Conservation (phyloP, 352 stramenopile species). For the Globisporangium cystogenes region DNA sequence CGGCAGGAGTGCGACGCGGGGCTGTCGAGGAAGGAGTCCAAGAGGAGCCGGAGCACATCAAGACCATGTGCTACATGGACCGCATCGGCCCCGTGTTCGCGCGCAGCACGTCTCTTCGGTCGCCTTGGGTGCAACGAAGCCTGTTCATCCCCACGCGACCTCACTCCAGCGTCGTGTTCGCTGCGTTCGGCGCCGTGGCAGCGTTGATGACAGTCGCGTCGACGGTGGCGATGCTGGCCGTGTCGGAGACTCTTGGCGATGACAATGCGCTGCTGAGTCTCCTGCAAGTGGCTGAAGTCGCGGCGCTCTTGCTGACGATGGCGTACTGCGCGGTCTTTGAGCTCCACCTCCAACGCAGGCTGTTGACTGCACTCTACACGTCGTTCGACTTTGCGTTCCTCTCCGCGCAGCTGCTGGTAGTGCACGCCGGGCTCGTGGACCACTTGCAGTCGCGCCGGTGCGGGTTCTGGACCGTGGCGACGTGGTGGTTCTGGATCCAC, state of each 20-base stretch:
- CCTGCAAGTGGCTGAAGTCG: background rate
- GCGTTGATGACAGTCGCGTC: background rate
- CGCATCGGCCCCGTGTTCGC: background rate
- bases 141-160: background rate
- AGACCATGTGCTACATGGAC: conserved; percentile 1
- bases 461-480: background rate
- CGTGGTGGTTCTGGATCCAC: conserved; percentile 9
- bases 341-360: conserved; percentile 4
- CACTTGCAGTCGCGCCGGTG: conserved; percentile 9
- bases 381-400: conserved; percentile 16
- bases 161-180: background rate
- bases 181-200: background rate
- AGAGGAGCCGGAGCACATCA: background rate
- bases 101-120: background rate
- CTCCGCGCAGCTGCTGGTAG: conserved; percentile 5
- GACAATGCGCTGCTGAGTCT: background rate
- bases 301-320: background rate
- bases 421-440: conserved; percentile 5
- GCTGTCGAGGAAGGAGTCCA: background rate
- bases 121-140: background rate
- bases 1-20: too few species aligned
- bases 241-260: background rate
- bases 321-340: background rate
- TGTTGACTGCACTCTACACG: conserved; percentile 3
- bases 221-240: background rate